Conservation (phyloP, 306 rosid genomes). For the Castanea mollissima region DNA sequence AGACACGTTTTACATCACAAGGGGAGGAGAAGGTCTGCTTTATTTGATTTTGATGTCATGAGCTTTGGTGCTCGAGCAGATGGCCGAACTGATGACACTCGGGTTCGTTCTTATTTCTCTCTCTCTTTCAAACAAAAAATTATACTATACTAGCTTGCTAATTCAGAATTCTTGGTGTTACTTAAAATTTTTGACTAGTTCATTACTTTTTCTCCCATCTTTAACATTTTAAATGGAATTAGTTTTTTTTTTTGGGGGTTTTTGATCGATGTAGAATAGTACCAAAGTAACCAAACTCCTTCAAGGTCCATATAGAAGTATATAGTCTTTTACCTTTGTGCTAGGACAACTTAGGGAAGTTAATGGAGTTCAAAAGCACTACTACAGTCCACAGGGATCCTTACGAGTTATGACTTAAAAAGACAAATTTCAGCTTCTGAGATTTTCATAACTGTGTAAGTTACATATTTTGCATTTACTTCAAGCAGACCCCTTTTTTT, state of each 20-base stretch:
- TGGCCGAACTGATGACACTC: slow-evolving; percentile 40
- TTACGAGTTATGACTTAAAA: background rate
- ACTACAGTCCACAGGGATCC: background rate
- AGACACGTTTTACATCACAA: slow-evolving; percentile 4
- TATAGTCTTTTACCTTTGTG: background rate
- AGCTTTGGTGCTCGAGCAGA: slow-evolving; percentile 49
- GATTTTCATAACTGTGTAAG: no score
- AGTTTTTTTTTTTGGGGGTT: background rate
- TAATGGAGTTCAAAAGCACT: background rate
- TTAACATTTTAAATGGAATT: background rate
- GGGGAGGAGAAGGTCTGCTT: slow-evolving; percentile 7
- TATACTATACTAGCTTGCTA: background rate
- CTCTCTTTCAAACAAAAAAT: background rate
- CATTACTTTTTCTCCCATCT: background rate
- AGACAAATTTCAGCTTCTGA: background rate
- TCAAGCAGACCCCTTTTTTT: background rate
- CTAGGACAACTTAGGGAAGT: background rate
- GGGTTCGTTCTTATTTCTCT: slow-evolving; percentile 13
- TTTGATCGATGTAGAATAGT: background rate
- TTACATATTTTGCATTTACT: background rate
- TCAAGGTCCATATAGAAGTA: background rate
- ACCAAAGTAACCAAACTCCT: background rate
- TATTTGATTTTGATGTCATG: slow-evolving; percentile 28
- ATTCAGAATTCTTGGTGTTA: background rate
- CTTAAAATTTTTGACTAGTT: background rate